Base-by-base conservation (phyloP, 805 yeast genomes). In the Kazachstania taianensis region DNA sequence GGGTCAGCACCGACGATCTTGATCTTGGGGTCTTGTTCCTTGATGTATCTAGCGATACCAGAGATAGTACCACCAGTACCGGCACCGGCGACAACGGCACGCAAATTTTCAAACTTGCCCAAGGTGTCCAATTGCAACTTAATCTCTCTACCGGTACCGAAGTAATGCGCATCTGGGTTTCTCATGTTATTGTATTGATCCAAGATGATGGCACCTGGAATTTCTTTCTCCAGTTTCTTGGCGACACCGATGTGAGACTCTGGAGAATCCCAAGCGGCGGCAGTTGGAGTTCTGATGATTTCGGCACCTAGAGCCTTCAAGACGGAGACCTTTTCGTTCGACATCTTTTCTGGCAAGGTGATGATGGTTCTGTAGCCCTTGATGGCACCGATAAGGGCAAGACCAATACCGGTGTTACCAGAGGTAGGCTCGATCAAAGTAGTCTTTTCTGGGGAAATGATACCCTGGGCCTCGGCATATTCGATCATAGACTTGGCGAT, bases 11-110 rank as follows among this genome's bases (percentile, higher is more conserved):
- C 94, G 34, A 78, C 69, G 29, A 83, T 72, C 40, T 66, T 57
- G 43, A 83, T 65, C 12, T 73, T 62, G 18, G 75, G 62, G 59
- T 81, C 70, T 58, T 78, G 70, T 56, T 75, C 82, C 64, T 82
- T 82, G 57, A 83, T 67, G 49, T 77, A 84, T 47, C 67, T 69
- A 38, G 92, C 74, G 47, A 81, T 81, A 64, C 94, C 94, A 35
- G 82, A 66, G 54, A 83, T 78, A 36, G 94, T 83, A 63, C 94
- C 94, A 62, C 94, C 94, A 39, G 94, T 83, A 63, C 94, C 94
- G 6, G 94, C 94, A 58, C 94, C 94, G 26, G 94, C 94, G 37
- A 84, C 81, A 30, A 84, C 66, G 42, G 78, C 84, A 37, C 74
- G 75, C 36, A 84, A 66, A 41, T 76, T 71, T 24, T 87, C 83